Percentiles rank a stretch among this genome's conserved stretches.
These are phyloP conservation scores for Stipa capillata DNA, from an alignment of 176 grass and related monocot species.

Conservation along the genomic window DNA sequence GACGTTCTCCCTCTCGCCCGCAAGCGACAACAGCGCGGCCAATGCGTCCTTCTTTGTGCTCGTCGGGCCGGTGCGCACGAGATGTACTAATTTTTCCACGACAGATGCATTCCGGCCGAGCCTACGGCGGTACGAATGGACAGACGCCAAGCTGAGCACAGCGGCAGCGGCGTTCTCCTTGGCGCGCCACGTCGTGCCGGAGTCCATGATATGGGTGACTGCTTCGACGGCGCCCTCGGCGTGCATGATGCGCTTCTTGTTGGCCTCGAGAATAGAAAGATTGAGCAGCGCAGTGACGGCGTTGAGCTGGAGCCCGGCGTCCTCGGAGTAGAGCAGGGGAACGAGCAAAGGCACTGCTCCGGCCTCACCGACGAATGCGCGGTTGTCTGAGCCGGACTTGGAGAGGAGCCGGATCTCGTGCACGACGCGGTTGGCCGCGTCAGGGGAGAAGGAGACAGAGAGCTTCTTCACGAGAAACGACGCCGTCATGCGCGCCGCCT, in stretches of 20 bases:
- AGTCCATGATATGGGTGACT: slow-evolving; percentile 42
- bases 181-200: slow-evolving; percentile 63
- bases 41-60: slow-evolving; percentile 79
- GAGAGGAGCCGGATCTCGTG: slow-evolving; percentile 83
- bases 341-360: slow-evolving; percentile 71
- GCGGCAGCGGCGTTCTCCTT: slow-evolving; percentile 84
- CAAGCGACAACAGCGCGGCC: slow-evolving; percentile 65
- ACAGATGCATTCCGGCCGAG: slow-evolving; percentile 52
- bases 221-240: slow-evolving; percentile 63
- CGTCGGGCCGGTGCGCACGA: slow-evolving; percentile 37
- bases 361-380: slow-evolving; percentile 79
- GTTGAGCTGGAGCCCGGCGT: slow-evolving; percentile 73
- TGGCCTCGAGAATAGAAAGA: slow-evolving; percentile 82
- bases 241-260: slow-evolving; percentile 97
- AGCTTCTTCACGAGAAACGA: slow-evolving; percentile 79
- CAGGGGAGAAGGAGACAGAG: slow-evolving; percentile 29
- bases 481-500: slow-evolving; percentile 90
- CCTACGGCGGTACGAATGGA: slow-evolving; percentile 65
- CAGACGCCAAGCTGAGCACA: slow-evolving; percentile 64
- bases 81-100: slow-evolving; percentile 36
- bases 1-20: slow-evolving; percentile 82
- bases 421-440: slow-evolving; percentile 70
- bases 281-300: slow-evolving; percentile 84
- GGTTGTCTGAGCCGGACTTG: slow-evolving; percentile 62
- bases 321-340: slow-evolving; percentile 65